These are phyloP conservation scores for Pezicula rhizophila DNA, from an alignment of 2,329 filamentous ascomycete genomes.

Conservation along the genomic window DNA sequence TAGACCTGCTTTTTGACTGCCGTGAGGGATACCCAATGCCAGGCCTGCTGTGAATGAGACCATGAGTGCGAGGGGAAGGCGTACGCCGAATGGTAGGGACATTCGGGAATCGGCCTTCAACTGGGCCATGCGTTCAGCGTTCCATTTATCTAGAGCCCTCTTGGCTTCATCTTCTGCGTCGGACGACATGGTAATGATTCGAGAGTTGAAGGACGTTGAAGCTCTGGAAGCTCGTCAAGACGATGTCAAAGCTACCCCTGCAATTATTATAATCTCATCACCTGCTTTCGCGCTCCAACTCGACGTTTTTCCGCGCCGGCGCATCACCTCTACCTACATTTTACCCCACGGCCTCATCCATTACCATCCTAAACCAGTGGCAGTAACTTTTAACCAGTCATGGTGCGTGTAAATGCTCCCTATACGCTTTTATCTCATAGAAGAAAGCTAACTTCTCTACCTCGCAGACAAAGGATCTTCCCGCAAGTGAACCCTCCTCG, in stretches of 20 bases:
- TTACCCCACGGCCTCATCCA: too few relatives aligned
- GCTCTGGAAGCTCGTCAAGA: constrained; percentile 6
- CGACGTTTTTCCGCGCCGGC: constrained; percentile 1
- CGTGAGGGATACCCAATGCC: constrained; percentile 64
- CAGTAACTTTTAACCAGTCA: too few relatives aligned
- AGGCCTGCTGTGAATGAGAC: constrained; percentile 65
- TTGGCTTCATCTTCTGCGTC: constrained; percentile 7
- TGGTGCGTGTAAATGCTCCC: constrained; percentile 2
- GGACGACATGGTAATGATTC: constrained; percentile 8
- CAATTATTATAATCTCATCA: not conserved
- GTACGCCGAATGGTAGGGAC: constrained; percentile 57
- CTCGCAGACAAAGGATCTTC: constrained; percentile 14
- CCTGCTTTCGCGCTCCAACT: constrained; percentile 1
- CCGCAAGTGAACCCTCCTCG: constrained; percentile 35
- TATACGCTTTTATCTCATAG: not conserved
- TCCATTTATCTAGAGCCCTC: constrained; percentile 2
- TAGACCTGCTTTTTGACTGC: constrained; percentile 66
- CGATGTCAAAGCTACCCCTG: constrained; percentile 5
- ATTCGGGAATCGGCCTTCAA: constrained; percentile 32
- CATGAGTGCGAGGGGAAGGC: constrained; percentile 58
- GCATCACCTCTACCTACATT: not conserved
- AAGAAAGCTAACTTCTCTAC: constrained; percentile 8
- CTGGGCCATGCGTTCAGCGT: constrained; percentile 8
- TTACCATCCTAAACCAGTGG: too few relatives aligned
- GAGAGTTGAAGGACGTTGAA: constrained; percentile 11